phyloP scores from a whole-genome alignment of 2,329 filamentous ascomycete species.

The Aspergillus niger region DNA sequence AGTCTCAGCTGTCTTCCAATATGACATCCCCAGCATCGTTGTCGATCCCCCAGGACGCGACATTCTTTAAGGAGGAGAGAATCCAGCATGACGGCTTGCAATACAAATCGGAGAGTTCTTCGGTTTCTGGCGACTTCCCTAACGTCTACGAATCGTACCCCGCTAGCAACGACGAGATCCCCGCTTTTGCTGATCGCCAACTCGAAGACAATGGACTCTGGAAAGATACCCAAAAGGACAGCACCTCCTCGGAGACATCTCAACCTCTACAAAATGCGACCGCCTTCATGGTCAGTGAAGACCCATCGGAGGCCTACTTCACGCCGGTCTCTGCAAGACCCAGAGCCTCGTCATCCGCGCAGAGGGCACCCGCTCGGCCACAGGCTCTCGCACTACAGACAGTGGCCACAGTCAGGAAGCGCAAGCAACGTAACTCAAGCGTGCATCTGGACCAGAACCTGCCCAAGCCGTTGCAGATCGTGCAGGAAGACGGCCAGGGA shows the following conservation, averaged over 20 bases:
- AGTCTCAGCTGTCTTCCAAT: constrained; percentile 35
- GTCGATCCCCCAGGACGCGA: constrained; percentile 20
- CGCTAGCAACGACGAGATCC: constrained; percentile 33
- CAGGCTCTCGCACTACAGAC: constrained; percentile 36
- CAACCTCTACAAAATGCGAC: constrained; percentile 31
- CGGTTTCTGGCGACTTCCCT: constrained; percentile 39
- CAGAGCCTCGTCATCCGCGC: constrained; percentile 26
- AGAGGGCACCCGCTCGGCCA: constrained; percentile 30
- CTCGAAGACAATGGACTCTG: constrained; percentile 36
- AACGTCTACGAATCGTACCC: constrained; percentile 39
- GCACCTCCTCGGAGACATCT: constrained; percentile 27
- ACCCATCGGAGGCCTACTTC: constrained; percentile 33
- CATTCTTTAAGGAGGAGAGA: constrained; percentile 22
- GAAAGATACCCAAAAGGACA: constrained; percentile 31
- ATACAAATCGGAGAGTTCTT: constrained; percentile 41
- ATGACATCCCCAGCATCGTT: constrained; percentile 31
- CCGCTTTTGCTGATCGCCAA: constrained; percentile 32
- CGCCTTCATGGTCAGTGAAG: constrained; percentile 41
- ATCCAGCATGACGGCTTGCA: constrained; percentile 33
- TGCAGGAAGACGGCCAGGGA: constrained; percentile 47
- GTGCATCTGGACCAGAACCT: constrained; percentile 32
- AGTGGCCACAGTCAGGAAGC: constrained; percentile 35
- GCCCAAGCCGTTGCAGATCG: constrained; percentile 43
- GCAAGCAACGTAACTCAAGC: constrained; percentile 35
- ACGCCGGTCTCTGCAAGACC: constrained; percentile 28